These are phyloP conservation scores for Trichoderma sp. DNA, from an alignment of 2,329 filamentous ascomycete species.

Conservation along the genomic window DNA sequence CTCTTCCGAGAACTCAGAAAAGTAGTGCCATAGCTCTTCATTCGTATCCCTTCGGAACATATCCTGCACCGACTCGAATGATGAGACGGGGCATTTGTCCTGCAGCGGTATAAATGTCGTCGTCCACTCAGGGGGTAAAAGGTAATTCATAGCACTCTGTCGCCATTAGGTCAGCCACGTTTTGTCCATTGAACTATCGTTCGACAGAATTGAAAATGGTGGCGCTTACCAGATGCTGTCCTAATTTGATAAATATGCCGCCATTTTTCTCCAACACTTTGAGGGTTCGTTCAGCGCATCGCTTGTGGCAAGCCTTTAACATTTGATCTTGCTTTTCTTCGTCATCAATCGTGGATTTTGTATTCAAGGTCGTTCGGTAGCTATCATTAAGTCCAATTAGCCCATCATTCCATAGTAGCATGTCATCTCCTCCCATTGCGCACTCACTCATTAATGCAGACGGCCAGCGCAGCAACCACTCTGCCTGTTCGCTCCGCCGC, in stretches of 20 bases:
- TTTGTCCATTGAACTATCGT: not conserved
- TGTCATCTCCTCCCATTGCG: slow-evolving; percentile 27
- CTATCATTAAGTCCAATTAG: slow-evolving; percentile 49
- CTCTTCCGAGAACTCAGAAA: slow-evolving; percentile 77
- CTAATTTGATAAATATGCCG: slow-evolving; percentile 97
- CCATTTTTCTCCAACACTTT: slow-evolving; percentile 92
- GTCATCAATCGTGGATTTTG: slow-evolving; percentile 64
- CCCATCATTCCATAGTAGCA: not conserved
- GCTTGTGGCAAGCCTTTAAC: slow-evolving; percentile 83
- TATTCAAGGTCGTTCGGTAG: slow-evolving; percentile 83
- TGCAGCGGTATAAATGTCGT: slow-evolving; percentile 94
- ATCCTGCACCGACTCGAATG: slow-evolving; percentile 78
- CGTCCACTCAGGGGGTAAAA: slow-evolving; percentile 90
- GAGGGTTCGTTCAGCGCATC: slow-evolving; percentile 87
- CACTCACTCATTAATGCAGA: slow-evolving; percentile 95
- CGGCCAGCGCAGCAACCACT: slow-evolving; percentile 72
- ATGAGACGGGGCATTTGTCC: slow-evolving; percentile 92
- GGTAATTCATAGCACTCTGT: slow-evolving; percentile 90
- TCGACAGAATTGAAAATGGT: no score
- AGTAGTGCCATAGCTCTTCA: slow-evolving; percentile 75
- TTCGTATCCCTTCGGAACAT: slow-evolving; percentile 90
- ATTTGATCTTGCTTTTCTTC: slow-evolving; percentile 67
- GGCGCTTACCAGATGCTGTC: slow-evolving; percentile 76
- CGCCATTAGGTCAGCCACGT: slow-evolving; percentile 35
- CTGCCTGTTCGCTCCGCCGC: slow-evolving; percentile 77